phyloP scores from a whole-genome alignment of 2,329 filamentous ascomycete species.

The Incumbomyces delicatus region DNA sequence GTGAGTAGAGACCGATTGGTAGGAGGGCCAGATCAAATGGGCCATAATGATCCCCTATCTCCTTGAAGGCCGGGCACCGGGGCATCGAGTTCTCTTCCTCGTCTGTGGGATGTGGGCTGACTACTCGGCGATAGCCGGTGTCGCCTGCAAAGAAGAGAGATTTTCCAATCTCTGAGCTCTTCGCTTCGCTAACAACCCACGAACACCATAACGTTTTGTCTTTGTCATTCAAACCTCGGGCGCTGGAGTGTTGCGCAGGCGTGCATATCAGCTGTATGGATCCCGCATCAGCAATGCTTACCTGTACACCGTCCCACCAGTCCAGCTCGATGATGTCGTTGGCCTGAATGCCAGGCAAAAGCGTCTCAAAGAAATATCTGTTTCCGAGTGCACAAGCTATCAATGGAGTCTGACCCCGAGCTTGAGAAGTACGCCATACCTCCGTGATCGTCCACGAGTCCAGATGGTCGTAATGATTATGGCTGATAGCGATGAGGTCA shows the following conservation, averaged over 20 bases:
- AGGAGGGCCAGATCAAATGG: constrained; percentile 42
- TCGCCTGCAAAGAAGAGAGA: constrained; percentile 37
- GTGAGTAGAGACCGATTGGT: constrained; percentile 41
- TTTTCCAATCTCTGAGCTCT: constrained; percentile 7
- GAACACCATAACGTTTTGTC: constrained; percentile 40
- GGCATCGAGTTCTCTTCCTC: constrained; percentile 26
- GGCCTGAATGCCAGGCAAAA: constrained; percentile 37
- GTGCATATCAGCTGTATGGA: constrained; percentile 35
- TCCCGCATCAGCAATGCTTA: constrained; percentile 26
- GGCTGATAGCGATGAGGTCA: constrained; percentile 44
- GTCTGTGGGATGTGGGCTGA: constrained; percentile 23
- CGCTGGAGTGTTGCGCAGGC: constrained; percentile 40
- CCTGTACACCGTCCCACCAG: constrained; percentile 39
- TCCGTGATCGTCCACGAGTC: constrained; percentile 36
- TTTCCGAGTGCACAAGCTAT: constrained; percentile 47
- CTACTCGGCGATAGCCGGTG: constrained; percentile 36
- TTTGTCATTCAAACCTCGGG: constrained; percentile 31
- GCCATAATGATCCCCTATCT: constrained; percentile 38
- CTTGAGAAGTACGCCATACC: neutral
- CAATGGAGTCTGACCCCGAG: neutral
- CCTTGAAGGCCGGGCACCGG: constrained; percentile 39
- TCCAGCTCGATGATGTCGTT: constrained; percentile 38
- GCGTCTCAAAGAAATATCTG: constrained; percentile 72
- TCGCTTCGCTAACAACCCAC: constrained; percentile 31
- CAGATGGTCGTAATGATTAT: constrained; percentile 50